Conservation (phyloP, 1,284 basidiomycete species). For the Cutaneotrichosporon sp. region DNA sequence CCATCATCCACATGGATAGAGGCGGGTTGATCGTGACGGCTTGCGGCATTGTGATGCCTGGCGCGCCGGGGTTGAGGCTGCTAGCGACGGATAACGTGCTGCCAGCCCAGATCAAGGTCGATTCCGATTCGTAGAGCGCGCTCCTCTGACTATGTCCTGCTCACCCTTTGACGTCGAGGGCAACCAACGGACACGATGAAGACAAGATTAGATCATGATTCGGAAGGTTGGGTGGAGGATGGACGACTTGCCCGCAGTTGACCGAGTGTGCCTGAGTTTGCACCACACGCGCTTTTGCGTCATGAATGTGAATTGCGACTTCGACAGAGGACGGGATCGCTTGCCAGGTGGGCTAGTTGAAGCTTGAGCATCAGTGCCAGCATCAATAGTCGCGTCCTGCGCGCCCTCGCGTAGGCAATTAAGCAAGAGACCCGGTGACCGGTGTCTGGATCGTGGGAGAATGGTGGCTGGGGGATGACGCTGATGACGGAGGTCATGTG, state of each 20-base stretch:
- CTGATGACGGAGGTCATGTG: not conserved
- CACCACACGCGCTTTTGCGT: not conserved
- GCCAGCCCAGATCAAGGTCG: no score
- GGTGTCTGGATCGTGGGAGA: constrained; percentile 1
- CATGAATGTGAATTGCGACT: not conserved
- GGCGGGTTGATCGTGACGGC: no score
- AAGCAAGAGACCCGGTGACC: no score
- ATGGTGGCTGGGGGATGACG: constrained; percentile 1
- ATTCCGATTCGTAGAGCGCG: no score
- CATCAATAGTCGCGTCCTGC: not conserved
- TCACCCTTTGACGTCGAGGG: not conserved
- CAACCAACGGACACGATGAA: no score
- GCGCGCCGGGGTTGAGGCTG: no score
- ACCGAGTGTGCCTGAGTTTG: not conserved
- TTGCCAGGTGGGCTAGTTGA: not conserved
- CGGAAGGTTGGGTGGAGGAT: not conserved
- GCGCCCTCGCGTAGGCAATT: not conserved
- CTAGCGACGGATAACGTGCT: no score
- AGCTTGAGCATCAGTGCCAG: not conserved
- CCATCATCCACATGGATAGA: no score
- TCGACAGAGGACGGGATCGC: not conserved
- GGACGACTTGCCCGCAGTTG: not conserved
- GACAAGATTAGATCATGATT: not conserved
- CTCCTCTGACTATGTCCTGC: no score
- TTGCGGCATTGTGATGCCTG: no score